Conservation (phyloP, 2,329 filamentous ascomycete genomes). For the Botrytis byssoidea region DNA sequence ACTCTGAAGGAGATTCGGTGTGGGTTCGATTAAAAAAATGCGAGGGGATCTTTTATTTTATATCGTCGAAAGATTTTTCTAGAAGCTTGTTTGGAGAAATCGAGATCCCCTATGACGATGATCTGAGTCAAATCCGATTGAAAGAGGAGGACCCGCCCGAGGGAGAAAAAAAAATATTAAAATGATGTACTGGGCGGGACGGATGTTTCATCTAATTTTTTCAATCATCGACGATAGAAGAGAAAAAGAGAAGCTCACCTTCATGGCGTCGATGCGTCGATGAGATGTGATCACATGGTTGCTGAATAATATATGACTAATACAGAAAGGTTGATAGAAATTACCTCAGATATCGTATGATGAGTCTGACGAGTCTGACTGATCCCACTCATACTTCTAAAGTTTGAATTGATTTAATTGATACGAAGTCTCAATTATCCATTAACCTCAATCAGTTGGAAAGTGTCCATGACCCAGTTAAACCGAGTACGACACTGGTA, state of each 20-base stretch:
- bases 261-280: background rate
- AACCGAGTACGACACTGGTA: background rate
- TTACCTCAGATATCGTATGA: background rate
- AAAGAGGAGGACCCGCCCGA: background rate
- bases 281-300: background rate
- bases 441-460: background rate
- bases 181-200: background rate
- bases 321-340: background rate
- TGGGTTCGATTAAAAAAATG: background rate
- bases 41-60: background rate
- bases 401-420: background rate
- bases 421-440: background rate
- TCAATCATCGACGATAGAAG: background rate
- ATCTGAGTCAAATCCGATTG: background rate
- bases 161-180: background rate
- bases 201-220: background rate
- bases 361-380: background rate
- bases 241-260: background rate
- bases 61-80: background rate
- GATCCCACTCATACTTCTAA: background rate
- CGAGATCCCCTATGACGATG: slow-evolving; percentile 13
- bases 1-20: background rate
- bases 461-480: background rate
- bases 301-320: background rate
- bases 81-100: background rate